These are phyloP conservation scores for Tuber umbilicatum DNA, from an alignment of 495 filamentous ascomycete genomes.

Conservation along the genomic window DNA sequence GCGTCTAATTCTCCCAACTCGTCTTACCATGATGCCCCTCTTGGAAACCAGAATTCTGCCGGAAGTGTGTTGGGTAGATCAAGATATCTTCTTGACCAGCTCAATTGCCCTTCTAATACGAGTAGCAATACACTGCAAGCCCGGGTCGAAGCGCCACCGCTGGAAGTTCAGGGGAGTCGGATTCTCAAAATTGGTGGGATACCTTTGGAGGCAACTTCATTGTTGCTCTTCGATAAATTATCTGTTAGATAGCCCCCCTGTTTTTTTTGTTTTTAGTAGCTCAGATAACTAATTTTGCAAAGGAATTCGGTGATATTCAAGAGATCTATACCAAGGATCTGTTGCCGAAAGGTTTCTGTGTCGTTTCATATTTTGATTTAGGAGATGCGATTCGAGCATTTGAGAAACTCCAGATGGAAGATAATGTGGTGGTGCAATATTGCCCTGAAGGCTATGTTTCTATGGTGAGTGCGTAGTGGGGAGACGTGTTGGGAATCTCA, in stretches of 20 bases:
- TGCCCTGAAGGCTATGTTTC: slow-evolving; percentile 35
- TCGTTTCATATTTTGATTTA: slow-evolving; percentile 37
- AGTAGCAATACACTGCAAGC: not conserved
- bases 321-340: slow-evolving; percentile 37
- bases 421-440: slow-evolving; percentile 29
- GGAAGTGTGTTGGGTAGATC: not conserved
- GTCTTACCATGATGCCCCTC: slow-evolving; percentile 2
- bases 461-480: slow-evolving; percentile 18
- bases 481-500: not conserved
- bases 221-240: slow-evolving; percentile 14
- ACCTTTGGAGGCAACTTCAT: slow-evolving; percentile 12
- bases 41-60: not conserved
- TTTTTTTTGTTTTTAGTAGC: not conserved
- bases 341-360: slow-evolving; percentile 27
- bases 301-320: slow-evolving; percentile 36
- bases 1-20: not conserved
- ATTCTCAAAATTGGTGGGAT: slow-evolving; percentile 13
- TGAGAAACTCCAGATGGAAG: slow-evolving; percentile 24
- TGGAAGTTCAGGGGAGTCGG: slow-evolving; percentile 1
- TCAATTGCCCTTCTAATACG: not conserved
- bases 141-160: not conserved
- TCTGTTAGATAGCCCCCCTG: slow-evolving; percentile 8
- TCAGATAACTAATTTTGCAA: not conserved
- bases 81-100: not conserved
- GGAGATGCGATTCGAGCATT: slow-evolving; percentile 31